Conservation (phyloP, 345 rosid species). For the Citrus inodora region DNA sequence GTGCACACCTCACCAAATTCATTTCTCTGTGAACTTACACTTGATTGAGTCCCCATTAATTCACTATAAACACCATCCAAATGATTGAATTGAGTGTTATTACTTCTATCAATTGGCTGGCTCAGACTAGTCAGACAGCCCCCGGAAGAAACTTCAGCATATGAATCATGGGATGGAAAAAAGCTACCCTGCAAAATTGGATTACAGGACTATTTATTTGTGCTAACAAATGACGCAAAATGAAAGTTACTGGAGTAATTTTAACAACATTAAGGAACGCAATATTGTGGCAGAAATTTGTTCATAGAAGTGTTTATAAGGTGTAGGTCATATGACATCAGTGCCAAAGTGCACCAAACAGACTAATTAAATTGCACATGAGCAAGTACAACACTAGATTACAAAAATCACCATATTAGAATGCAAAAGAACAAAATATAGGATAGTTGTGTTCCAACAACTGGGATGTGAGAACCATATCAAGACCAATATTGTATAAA, state of each 20-base stretch:
- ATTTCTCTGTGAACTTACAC: slow-evolving; percentile 32
- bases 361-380: background rate
- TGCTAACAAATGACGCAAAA: background rate
- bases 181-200: slow-evolving; percentile 39
- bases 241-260: background rate
- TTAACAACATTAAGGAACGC: background rate
- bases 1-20: slow-evolving; percentile 26
- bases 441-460: background rate
- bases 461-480: background rate
- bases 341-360: background rate
- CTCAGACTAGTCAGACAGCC: slow-evolving; percentile 9
- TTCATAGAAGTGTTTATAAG: background rate
- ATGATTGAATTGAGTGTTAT: slow-evolving; percentile 22
- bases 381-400: background rate
- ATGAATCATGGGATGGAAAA: slow-evolving; percentile 19
- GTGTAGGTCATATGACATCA: background rate
- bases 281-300: background rate
- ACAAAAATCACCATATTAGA: background rate
- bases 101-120: slow-evolving; percentile 24
- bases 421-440: background rate
- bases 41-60: slow-evolving; percentile 26
- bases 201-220: slow-evolving; percentile 7
- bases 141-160: slow-evolving; percentile 25
- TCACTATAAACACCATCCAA: slow-evolving; percentile 30
- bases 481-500: background rate